These are phyloP conservation scores for Apiospora arundinis DNA, from an alignment of 2,329 filamentous ascomycete genomes.

Conservation along the genomic window DNA sequence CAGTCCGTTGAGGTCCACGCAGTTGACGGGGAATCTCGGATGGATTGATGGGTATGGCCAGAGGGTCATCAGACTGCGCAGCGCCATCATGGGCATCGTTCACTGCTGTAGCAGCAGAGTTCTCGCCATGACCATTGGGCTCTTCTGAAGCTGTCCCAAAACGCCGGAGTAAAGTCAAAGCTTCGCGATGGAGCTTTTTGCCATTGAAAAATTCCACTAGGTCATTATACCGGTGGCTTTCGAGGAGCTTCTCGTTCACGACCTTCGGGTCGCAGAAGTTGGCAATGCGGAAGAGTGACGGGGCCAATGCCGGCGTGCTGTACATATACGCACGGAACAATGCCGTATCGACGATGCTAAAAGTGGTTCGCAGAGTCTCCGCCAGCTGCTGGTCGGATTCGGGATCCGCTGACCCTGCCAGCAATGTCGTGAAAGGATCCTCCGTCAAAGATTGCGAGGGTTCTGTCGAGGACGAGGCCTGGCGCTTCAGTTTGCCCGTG, in stretches of 20 bases:
- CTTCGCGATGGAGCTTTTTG: constrained; percentile 89
- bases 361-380: constrained; percentile 75
- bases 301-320: constrained; percentile 81
- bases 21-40: constrained; percentile 51
- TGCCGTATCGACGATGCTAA: constrained; percentile 88
- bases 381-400: constrained; percentile 68
- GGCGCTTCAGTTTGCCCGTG: constrained; percentile 66
- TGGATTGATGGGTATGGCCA: constrained; percentile 26
- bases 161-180: constrained; percentile 79
- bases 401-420: constrained; percentile 51
- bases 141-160: constrained; percentile 64
- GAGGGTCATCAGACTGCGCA: constrained; percentile 32
- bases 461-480: constrained; percentile 61
- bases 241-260: constrained; percentile 89
- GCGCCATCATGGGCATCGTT: background rate
- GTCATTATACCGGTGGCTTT: constrained; percentile 88
- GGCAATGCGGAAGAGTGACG: constrained; percentile 89
- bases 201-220: constrained; percentile 97
- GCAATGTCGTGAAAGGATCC: constrained; percentile 38
- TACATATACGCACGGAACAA: constrained; percentile 97
- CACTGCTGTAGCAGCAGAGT: constrained; percentile 35
- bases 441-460: constrained; percentile 46
- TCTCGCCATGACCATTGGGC: constrained; percentile 43
- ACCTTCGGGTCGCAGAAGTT: constrained; percentile 98
- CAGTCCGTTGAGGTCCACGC: constrained; percentile 81